Percentiles rank a stretch among this genome's conserved stretches.
Evolutionary conservation across 2,329 filamentous ascomycete genomes (phyloP).

Genomic region (Cladorrhinum sp.): DNA sequence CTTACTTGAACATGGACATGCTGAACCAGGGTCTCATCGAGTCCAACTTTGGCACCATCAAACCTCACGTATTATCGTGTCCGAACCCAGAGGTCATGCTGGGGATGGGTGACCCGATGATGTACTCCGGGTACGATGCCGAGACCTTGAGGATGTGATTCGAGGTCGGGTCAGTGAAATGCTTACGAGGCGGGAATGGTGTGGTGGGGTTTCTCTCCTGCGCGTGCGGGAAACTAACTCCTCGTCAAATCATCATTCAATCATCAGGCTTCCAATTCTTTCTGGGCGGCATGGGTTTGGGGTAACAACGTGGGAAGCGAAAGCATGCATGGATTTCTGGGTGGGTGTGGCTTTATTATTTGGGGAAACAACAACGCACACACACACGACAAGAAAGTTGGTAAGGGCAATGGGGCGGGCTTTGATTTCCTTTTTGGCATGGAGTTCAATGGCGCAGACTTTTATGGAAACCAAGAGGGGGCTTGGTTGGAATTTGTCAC

Average conservation of each 20-base stretch:
- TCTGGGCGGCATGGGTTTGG: too few relatives aligned
- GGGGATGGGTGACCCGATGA: conserved; percentile 57
- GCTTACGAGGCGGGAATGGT: background rate
- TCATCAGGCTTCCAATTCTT: too few relatives aligned
- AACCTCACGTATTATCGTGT: conserved; percentile 53
- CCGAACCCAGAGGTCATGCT: conserved; percentile 55
- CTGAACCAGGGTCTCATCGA: conserved; percentile 50
- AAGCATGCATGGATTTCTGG: too few relatives aligned
- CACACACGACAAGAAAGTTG: background rate
- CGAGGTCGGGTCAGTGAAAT: background rate
- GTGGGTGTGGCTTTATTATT: too few relatives aligned
- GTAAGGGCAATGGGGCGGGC: background rate
- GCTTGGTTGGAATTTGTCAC: background rate
- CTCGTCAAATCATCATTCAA: too few relatives aligned
- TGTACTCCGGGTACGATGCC: conserved; percentile 51
- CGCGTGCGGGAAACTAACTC: too few relatives aligned
- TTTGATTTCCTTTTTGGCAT: background rate
- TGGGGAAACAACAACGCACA: background rate
- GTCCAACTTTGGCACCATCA: conserved; percentile 52
- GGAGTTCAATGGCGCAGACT: background rate
- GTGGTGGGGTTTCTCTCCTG: too few relatives aligned
- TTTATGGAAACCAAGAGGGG: background rate
- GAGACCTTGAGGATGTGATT: conserved; percentile 42
- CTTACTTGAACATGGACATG: conserved; percentile 44
- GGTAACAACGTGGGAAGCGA: too few relatives aligned